These are phyloP conservation scores for Phytophthora pinifolia DNA, from an alignment of 352 stramenopile genomes.

Conservation along the genomic window DNA sequence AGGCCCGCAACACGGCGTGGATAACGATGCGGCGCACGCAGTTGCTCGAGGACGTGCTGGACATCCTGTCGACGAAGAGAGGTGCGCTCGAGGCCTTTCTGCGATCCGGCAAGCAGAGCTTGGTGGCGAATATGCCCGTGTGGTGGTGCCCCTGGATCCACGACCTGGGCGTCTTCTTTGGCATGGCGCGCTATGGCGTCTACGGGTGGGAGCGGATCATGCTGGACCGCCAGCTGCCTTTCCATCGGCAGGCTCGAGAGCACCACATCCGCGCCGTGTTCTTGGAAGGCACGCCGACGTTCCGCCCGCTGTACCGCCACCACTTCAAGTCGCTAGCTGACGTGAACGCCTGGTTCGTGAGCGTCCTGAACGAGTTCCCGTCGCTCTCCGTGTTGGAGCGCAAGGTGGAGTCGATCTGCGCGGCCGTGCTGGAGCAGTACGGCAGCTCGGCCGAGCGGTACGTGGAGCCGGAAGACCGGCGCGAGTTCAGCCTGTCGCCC, in stretches of 20 bases:
- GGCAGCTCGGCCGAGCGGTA: slow-evolving; percentile 34
- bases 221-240: slow-evolving; percentile 70
- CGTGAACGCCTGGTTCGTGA: slow-evolving; percentile 60
- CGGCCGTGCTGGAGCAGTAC: slow-evolving; percentile 27
- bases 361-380: slow-evolving; percentile 72
- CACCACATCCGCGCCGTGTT: slow-evolving; percentile 76
- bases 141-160: slow-evolving; percentile 92
- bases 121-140: slow-evolving; percentile 79
- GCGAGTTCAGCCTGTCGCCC: slow-evolving; percentile 62
- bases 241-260: slow-evolving; percentile 67
- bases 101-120: slow-evolving; percentile 52
- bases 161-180: slow-evolving; percentile 74
- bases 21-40: slow-evolving; percentile 77
- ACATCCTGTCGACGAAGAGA: slow-evolving; percentile 49
- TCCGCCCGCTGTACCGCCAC: slow-evolving; percentile 63
- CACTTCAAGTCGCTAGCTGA: slow-evolving; percentile 48
- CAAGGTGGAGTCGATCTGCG: slow-evolving; percentile 72
- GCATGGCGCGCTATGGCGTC: slow-evolving; percentile 78
- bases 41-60: slow-evolving; percentile 68
- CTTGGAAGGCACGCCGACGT: slow-evolving; percentile 55
- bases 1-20: slow-evolving; percentile 85
- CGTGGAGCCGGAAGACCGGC: slow-evolving; percentile 51
- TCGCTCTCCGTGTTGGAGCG: slow-evolving; percentile 71
- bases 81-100: slow-evolving; percentile 49
- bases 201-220: slow-evolving; percentile 71